Percentiles rank a stretch among this genome's conserved stretches.
These are phyloP conservation scores for Amoebophrya sp. DNA, from an alignment of 169 alveolate genomes.

Conservation along the genomic window DNA sequence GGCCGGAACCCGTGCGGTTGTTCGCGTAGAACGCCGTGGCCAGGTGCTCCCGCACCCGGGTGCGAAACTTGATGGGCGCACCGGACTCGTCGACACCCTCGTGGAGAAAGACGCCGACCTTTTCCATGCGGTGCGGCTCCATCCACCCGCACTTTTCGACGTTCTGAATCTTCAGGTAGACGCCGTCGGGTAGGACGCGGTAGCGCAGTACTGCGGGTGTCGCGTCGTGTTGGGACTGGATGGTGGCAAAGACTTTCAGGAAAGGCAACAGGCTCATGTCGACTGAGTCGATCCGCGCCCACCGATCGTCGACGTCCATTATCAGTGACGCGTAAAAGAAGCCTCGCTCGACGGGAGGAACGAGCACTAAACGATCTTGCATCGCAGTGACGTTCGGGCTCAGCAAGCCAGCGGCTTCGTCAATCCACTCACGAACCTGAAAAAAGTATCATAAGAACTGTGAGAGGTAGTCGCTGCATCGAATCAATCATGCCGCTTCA, in stretches of 20 bases:
- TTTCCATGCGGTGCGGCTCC: not conserved
- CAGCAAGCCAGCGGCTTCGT: too few relatives aligned
- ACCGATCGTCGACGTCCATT: not conserved
- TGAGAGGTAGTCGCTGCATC: too few relatives aligned
- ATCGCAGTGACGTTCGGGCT: too few relatives aligned
- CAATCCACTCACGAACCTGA: too few relatives aligned
- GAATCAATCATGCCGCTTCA: too few relatives aligned
- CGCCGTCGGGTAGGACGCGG: not conserved
- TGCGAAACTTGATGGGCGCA: not conserved
- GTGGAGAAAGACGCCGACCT: not conserved
- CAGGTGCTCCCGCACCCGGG: not conserved
- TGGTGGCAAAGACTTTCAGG: not conserved
- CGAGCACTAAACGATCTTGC: not conserved
- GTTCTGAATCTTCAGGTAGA: not conserved
- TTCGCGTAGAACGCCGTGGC: too few relatives aligned
- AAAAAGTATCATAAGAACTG: too few relatives aligned
- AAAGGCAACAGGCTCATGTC: not conserved
- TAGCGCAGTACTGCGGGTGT: not conserved
- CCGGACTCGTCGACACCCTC: not conserved
- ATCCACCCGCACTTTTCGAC: not conserved
- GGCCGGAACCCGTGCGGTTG: too few relatives aligned
- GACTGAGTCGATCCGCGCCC: not conserved
- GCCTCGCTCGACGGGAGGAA: not conserved
- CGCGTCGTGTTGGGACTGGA: not conserved
- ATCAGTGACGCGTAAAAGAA: not conserved